Evolutionary conservation across 305 asterid species (phyloP), one percentile per base, ranked within the genome.

Genomic region (Fraxinus latifolia): DNA sequence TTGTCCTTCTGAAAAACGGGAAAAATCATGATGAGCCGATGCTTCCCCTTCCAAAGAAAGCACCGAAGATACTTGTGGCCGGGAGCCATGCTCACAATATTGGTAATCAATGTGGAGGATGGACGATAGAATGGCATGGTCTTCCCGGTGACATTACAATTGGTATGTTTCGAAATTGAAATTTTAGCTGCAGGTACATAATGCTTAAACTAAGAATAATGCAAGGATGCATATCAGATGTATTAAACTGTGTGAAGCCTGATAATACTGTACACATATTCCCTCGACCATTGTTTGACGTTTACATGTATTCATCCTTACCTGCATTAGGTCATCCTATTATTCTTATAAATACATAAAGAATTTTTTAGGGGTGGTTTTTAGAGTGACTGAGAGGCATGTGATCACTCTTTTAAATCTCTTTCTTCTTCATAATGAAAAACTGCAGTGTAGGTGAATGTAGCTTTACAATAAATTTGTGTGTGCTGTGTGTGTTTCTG

Each of bases 81-180:
- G 95, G 95, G 78, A 86, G 83, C 50, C 97, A 92, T 83, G 97
- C 97, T 0, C 88, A 92, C 84, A 91, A 92, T 83, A 79, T 92
- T 77, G 97, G 97, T 7, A 85, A 88, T 87, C 97, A 92, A 81
- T 92, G 97, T 78, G 95, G 97, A 27, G 97, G 97, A 6, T 92
- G 97, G 97, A 91, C 97, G 5, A 88, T 91, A 2, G 87, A 87
- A 5, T 92, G 97, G 97, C 97, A 92, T 71, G 97, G 97, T 2
- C 86, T 88, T 44, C 82, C 62, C 3, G 96, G 93, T 86, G 89
- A 91, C 81, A 84, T 88, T 60, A 92, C 92, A 70, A 79, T 44
- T 1, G 96, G 97, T 91, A 90, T 23, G 90, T 82, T 31, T 0
- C 9, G 31, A 67, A 29, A 29, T 60, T 36, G 23, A 3, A n/a